phyloP scores from a whole-genome alignment of 495 filamentous ascomycete genomes.

The Apodospora peruviana region DNA sequence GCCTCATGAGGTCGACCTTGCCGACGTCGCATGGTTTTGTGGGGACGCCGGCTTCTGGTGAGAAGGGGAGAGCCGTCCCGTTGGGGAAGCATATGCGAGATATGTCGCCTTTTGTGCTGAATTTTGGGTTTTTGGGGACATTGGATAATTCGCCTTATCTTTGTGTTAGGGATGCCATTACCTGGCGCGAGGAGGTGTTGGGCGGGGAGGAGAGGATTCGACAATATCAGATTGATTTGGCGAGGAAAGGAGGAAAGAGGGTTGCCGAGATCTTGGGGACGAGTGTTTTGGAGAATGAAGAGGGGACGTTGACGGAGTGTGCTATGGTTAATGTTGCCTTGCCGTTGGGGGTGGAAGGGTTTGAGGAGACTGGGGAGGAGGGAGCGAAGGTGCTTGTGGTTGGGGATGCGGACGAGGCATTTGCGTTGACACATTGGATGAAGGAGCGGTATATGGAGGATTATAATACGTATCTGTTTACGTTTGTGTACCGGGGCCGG shows the following conservation, averaged over 20 bases:
- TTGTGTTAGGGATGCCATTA: conserved; percentile 63
- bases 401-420: conserved; percentile 7
- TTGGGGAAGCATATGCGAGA: conserved; percentile 34
- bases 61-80: conserved; percentile 36
- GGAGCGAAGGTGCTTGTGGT: too few relatives aligned
- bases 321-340: conserved; percentile 67
- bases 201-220: conserved; percentile 71
- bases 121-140: conserved; percentile 77
- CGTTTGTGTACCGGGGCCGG: conserved; percentile 52
- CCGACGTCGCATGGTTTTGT: conserved; percentile 64
- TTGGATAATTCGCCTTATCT: conserved; percentile 65
- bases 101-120: conserved; percentile 56
- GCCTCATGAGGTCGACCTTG: conserved; percentile 64
- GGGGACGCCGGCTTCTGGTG: conserved; percentile 16
- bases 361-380: conserved; percentile 12
- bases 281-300: conserved; percentile 58
- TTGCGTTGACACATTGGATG: conserved; percentile 51
- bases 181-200: conserved; percentile 59
- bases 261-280: conserved; percentile 63
- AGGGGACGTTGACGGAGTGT: conserved; percentile 36
- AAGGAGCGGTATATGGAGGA: conserved; percentile 48
- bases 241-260: conserved; percentile 50
- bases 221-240: conserved; percentile 51
- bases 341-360: conserved; percentile 43
- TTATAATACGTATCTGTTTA: conserved; percentile 63